These are phyloP conservation scores for Musa acuminata DNA, from an alignment of 176 grass and related monocot species.

Conservation along the genomic window DNA sequence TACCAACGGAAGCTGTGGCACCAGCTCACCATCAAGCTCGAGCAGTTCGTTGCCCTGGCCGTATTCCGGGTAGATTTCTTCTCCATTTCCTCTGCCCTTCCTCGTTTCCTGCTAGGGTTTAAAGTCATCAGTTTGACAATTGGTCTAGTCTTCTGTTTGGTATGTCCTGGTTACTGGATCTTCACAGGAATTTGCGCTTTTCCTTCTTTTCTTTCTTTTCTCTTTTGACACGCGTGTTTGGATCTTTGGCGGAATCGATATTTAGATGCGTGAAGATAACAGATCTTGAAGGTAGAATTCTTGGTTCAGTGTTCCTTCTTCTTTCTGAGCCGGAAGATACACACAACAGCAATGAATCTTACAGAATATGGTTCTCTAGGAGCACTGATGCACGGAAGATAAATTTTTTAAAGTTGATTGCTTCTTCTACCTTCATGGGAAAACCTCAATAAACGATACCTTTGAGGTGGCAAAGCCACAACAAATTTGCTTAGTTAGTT, in stretches of 20 bases:
- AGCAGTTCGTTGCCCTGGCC: conserved; percentile 76
- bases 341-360: too few species aligned
- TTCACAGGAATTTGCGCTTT: neutral
- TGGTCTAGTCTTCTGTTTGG: neutral
- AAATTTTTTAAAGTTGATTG: too few species aligned
- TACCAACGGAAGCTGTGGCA: conserved; percentile 84
- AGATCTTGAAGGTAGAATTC: neutral
- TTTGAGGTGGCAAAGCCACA: too few species aligned
- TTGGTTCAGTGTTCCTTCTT: too few species aligned
- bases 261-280: neutral
- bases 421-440: too few species aligned
- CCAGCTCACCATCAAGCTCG: conserved; percentile 94
- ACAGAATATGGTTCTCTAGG: too few species aligned
- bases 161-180: neutral
- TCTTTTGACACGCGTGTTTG: neutral
- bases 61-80: conserved; percentile 40
- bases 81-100: neutral
- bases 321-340: neutral
- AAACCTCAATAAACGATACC: too few species aligned
- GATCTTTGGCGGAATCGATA: neutral
- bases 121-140: neutral
- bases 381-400: too few species aligned
- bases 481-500: too few species aligned
- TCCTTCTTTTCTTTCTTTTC: too few species aligned
- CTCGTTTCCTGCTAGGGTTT: conserved; percentile 18